Evolutionary conservation across 306 rosid genomes (phyloP).

Genomic region (Rosa rugosa): DNA sequence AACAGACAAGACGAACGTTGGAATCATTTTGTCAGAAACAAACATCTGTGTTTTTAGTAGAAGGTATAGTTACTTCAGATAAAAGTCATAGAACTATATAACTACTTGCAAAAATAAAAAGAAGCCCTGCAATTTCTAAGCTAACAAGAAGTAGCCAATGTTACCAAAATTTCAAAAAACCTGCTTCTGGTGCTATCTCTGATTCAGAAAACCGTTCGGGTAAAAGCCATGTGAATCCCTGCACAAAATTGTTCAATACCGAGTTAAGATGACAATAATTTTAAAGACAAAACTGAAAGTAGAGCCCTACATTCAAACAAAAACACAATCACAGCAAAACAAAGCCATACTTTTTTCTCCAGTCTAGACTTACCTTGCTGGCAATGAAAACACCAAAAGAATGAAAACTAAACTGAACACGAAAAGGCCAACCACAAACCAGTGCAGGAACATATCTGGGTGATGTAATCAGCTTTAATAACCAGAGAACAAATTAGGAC

Average conservation of each 20-base stretch:
- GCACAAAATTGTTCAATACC: constrained; percentile 36
- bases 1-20: not conserved
- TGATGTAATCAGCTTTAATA: not conserved
- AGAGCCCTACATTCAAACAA: not conserved
- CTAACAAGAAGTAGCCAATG: constrained; percentile 59
- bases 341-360: not conserved
- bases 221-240: constrained; percentile 98
- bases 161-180: constrained; percentile 93
- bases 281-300: not conserved
- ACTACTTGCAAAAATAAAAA: constrained; percentile 12
- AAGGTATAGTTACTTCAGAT: not conserved
- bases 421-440: not conserved
- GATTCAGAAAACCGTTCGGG: constrained; percentile 93
- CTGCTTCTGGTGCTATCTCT: constrained; percentile 99
- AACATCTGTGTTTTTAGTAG: not conserved
- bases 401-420: not conserved
- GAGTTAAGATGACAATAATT: constrained; percentile 28
- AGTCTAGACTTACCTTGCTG: not conserved
- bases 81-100: not conserved
- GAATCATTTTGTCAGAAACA: not conserved
- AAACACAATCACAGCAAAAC: not conserved
- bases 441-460: not conserved
- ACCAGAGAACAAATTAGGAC: not conserved
- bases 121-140: constrained; percentile 24
- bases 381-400: not conserved